Evolutionary conservation across 192 early-diverging fungal species (phyloP), one percentile per base, ranked within the genome.

Genomic region (Polychytrium aggregatum): DNA sequence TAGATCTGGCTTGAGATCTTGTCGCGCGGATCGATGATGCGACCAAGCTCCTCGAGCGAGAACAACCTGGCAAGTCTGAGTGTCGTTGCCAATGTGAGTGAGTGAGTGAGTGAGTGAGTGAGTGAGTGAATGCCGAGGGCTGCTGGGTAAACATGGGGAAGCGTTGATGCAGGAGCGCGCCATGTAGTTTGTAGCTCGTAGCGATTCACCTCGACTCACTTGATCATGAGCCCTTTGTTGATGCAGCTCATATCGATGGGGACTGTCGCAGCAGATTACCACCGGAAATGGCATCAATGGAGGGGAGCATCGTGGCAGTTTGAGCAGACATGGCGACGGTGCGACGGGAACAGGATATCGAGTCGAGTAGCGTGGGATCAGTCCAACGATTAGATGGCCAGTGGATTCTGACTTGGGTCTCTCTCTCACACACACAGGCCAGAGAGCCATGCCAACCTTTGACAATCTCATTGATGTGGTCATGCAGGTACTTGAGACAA

Each of bases 211-310:
- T 28, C 24, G 18, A 28, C 40, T 35, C 45, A 74, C 70, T 63
- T 65, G 2, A 18, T 11, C 3, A 75, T 8, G 2, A 75, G 46
- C 6, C 30, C 8, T 21, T 53, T 34, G 31, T 52, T 56, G 8
- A 75, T 62, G 40, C 72, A 75, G 9, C 25, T 50, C 47, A 75
- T 53, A 52, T 75, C 71, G 28, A 74, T 67, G 2, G 72, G 70
- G 5, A 73, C 65, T 36, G 35, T n/a, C 55, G 46, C 29, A 26
- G n/a, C n/a, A 30, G 1, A 38, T 42, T 27, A 8, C 21, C 22
- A 52, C 25, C 37, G 14, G 2, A 35, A 39, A 22, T 25, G n/a
- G 59, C 28, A 29, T 7, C 37, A 0, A 44, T 26, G 33, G 16
- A 24, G 14, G 43, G 21, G 11, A 39, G n/a, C n/a, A n/a, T n/a